Conservation (phyloP, 2,329 filamentous ascomycete species). For the Diaporthe ilicicola region DNA sequence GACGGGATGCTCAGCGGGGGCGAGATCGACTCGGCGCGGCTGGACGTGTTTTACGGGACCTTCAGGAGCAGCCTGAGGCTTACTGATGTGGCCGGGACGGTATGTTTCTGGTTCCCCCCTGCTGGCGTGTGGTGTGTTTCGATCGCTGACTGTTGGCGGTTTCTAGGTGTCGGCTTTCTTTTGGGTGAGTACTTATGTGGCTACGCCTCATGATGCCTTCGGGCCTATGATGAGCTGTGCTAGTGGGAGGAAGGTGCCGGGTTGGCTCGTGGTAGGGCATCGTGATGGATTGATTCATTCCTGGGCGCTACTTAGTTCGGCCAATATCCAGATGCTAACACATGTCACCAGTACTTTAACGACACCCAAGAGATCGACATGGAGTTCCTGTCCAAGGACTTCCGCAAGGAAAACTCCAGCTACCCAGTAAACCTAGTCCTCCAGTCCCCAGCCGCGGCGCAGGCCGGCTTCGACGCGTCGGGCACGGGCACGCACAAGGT, state of each 20-base stretch:
- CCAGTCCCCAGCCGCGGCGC: constrained; percentile 69
- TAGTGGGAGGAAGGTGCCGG: no score
- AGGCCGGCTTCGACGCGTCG: constrained; percentile 69
- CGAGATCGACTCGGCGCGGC: constrained; percentile 68
- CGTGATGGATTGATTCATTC: no score
- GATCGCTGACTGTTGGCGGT: not conserved
- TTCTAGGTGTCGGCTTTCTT: constrained; percentile 73
- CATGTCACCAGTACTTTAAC: constrained; percentile 70
- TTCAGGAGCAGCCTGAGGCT: constrained; percentile 75
- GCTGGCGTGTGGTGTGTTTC: not conserved
- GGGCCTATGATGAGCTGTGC: no score
- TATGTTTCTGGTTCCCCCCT: not conserved
- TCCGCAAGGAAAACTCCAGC: constrained; percentile 56
- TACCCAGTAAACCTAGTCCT: constrained; percentile 79
- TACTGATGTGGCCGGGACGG: constrained; percentile 70
- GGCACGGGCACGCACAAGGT: constrained; percentile 66
- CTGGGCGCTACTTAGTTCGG: no score
- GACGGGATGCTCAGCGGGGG: constrained; percentile 66
- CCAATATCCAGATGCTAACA: constrained; percentile 29
- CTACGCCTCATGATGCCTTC: not conserved
- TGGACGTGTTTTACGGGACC: constrained; percentile 74
- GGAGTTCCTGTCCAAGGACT: constrained; percentile 77
- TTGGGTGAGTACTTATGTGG: constrained; percentile 72
- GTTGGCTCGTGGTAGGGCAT: not conserved
- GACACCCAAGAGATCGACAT: constrained; percentile 84